phyloP scores from a whole-genome alignment of 1,284 basidiomycete species.

The Fomes fomentarius region DNA sequence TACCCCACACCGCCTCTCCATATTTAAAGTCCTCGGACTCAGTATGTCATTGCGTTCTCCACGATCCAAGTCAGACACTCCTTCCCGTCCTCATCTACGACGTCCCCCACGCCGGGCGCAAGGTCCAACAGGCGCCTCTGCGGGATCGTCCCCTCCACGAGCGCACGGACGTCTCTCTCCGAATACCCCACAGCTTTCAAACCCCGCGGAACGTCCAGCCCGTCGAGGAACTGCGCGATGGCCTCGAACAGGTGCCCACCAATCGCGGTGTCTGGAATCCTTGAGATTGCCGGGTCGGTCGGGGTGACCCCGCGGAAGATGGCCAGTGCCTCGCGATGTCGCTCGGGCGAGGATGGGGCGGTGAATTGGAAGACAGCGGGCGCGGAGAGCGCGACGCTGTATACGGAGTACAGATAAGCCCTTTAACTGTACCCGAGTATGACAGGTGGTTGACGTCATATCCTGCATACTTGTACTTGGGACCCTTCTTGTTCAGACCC shows the following conservation, averaged over 20 bases:
- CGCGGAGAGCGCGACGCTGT: conserved; percentile 83
- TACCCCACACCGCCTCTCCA: no score
- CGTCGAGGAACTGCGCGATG: conserved; percentile 90
- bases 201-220: conserved; percentile 87
- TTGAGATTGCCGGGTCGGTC: conserved; percentile 69
- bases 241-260: conserved; percentile 86
- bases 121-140: conserved; percentile 88
- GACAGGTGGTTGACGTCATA: conserved; percentile 71
- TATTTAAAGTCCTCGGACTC: no score
- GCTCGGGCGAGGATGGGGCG: conserved; percentile 86
- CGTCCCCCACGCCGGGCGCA: conserved; percentile 84
- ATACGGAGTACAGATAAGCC: not conserved
- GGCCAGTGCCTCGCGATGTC: conserved; percentile 87
- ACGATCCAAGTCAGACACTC: conserved; percentile 81
- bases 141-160: conserved; percentile 88
- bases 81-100: conserved; percentile 78
- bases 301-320: conserved; percentile 77
- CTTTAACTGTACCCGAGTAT: not conserved
- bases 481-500: conserved; percentile 92
- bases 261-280: conserved; percentile 82
- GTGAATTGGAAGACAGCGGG: conserved; percentile 95
- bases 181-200: conserved; percentile 87
- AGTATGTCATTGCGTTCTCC: conserved; percentile 77
- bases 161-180: conserved; percentile 59
- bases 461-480: conserved; percentile 87